Evolutionary conservation across 1,139 yeast genomes (phyloP).

Genomic region (Saccharomyces hybrid): DNA sequence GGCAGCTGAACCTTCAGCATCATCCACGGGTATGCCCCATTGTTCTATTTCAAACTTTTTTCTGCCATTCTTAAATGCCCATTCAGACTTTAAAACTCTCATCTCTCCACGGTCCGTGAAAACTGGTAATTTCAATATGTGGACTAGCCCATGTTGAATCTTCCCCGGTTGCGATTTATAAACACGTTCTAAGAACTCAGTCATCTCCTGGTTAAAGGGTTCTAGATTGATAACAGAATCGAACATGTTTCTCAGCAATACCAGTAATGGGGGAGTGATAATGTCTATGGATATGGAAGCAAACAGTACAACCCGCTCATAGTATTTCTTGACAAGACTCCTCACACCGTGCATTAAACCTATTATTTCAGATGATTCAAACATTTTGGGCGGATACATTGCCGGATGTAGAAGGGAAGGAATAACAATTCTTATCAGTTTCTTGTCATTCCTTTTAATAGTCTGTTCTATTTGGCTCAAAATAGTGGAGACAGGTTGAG

Average conservation of each 20-base stretch:
- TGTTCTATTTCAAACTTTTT: slow-evolving; percentile 78
- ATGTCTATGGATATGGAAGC: slow-evolving; percentile 60
- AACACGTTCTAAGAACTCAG: slow-evolving; percentile 55
- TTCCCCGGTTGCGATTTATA: slow-evolving; percentile 57
- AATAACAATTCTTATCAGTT: slow-evolving; percentile 56
- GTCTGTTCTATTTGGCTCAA: slow-evolving; percentile 39
- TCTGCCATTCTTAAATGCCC: slow-evolving; percentile 79
- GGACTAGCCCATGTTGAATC: slow-evolving; percentile 79
- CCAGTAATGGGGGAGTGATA: slow-evolving; percentile 41
- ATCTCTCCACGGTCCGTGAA: slow-evolving; percentile 73
- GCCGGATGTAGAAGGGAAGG: slow-evolving; percentile 81
- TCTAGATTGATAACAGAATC: slow-evolving; percentile 72
- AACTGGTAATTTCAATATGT: slow-evolving; percentile 63
- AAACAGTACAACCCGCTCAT: slow-evolving; percentile 43
- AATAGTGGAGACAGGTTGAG: slow-evolving; percentile 24
- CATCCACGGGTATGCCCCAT: slow-evolving; percentile 95
- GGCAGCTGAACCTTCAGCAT: slow-evolving; percentile 37
- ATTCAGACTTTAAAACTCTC: slow-evolving; percentile 69
- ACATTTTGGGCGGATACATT: slow-evolving; percentile 51
- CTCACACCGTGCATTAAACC: slow-evolving; percentile 60
- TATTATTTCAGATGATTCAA: slow-evolving; percentile 44
- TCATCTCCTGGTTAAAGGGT: slow-evolving; percentile 76
- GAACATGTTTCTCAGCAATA: slow-evolving; percentile 49
- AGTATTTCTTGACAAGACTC: slow-evolving; percentile 43
- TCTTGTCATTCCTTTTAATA: slow-evolving; percentile 37